Base-by-base conservation (phyloP, 2,329 filamentous ascomycete genomes). In the Phoma sp. region DNA sequence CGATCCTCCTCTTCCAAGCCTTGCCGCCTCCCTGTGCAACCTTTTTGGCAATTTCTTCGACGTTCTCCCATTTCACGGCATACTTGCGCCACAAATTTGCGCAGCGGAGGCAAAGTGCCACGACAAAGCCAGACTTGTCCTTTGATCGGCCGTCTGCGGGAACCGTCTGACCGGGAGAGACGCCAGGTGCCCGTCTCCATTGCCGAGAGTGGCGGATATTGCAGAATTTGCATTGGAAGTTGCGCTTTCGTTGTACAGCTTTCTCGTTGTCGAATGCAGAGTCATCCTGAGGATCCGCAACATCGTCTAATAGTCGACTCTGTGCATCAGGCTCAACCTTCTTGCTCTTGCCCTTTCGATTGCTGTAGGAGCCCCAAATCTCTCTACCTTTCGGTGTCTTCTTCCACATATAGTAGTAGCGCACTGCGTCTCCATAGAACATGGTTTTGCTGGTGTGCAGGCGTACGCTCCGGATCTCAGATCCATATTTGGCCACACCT, bases 371-470 rank as follows among this genome's bases (percentile, higher is more conserved):
- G 55, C 91, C 91, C 93, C 95, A 97, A 22, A 99, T 87, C 65
- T 95, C 87, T 69, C 85, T 88, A 36, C 95, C 95, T 54, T 88
- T 87, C 2, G 89, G 83, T 0, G 91, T 91, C 76, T 98, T 98
- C 78, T 99, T 99, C 95, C 95, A 99, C 61, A 90, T 90, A 73
- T 99, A 99, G 76, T 98, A 99, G 71, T 90, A 96, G 3, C 95
- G 89, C 24, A 96, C 91, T 58, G 97, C 89, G 54, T 91, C 86
- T 45, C 88, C 87, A 58, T 92, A 87, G 36, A 85, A 86, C 63
- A 95, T 86, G 0, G 88, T 90, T 74, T 91, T 93, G 51, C 68
- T 73, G 67, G 97, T 90, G 72, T 96, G 90, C 63, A 89, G 87
- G 61, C 88, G 91, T 55, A 98, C 89, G 41, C 84, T 83, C 61